phyloP scores from a whole-genome alignment of 148 eudicot species.

The Rhododendron molle region DNA sequence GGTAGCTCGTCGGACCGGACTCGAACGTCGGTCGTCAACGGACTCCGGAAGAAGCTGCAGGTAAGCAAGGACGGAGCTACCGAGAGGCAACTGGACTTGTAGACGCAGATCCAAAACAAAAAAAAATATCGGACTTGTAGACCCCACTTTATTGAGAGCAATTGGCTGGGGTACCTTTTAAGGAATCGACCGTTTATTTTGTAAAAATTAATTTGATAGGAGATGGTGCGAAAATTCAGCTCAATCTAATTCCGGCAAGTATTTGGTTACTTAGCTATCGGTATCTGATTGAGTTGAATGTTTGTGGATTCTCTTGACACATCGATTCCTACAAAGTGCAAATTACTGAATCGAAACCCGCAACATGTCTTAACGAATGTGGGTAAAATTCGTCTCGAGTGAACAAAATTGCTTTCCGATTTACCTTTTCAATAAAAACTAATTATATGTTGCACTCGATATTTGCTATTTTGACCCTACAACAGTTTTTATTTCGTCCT shows the following conservation, averaged over 20 bases:
- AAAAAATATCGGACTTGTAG: too few species aligned
- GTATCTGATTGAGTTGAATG: background rate
- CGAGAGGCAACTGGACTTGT: too few species aligned
- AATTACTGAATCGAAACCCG: background rate
- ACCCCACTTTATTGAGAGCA: too few species aligned
- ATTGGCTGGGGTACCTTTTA: too few species aligned
- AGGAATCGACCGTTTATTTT: too few species aligned
- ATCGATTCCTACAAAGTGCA: background rate
- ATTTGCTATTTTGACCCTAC: background rate
- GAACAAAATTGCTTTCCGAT: background rate
- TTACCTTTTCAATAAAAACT: background rate
- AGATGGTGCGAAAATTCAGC: background rate
- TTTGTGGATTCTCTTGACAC: background rate
- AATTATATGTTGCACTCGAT: background rate
- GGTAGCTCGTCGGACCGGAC: slow-evolving; percentile 85
- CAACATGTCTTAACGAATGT: background rate
- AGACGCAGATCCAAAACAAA: too few species aligned
- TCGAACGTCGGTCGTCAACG: slow-evolving; percentile 65
- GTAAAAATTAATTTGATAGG: fast-evolving
- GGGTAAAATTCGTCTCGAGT: background rate
- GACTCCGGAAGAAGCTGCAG: slow-evolving; percentile 63
- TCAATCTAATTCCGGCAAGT: background rate
- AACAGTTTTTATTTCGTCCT: background rate
- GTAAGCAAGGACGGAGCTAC: background rate
- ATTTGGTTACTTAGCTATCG: background rate